A percentile compares a stretch with the other conserved stretches of the same genome.
These are phyloP conservation scores for Plasmodium cynomolgi DNA, from an alignment of 169 alveolate genomes.

Conservation along the genomic window DNA sequence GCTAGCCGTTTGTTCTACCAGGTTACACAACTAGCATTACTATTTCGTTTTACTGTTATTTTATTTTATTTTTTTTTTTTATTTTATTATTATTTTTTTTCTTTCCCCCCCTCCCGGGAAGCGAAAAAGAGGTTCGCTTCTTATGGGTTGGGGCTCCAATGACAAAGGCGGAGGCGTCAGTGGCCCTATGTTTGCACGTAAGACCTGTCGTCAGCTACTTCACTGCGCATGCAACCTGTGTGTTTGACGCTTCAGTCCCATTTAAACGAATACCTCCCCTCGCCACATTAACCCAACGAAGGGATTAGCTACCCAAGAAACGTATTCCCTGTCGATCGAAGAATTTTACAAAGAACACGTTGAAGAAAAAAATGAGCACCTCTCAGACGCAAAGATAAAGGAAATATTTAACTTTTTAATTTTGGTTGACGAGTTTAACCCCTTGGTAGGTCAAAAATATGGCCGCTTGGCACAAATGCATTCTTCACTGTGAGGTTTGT, in stretches of 20 bases:
- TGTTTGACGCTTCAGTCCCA: background rate
- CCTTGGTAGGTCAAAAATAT: slow-evolving; percentile 34
- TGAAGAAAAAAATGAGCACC: background rate
- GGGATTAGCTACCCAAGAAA: slow-evolving; percentile 73
- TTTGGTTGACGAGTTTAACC: slow-evolving; percentile 57
- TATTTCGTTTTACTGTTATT: background rate
- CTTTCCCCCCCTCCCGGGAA: background rate
- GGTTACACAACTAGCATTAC: background rate
- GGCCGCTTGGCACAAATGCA: background rate
- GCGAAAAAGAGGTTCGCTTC: slow-evolving; percentile 72
- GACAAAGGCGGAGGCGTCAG: slow-evolving; percentile 34
- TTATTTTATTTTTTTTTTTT: background rate
- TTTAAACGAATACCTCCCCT: background rate
- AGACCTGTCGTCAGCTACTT: background rate
- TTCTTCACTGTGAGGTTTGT: background rate
- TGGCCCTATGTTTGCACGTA: slow-evolving; percentile 62
- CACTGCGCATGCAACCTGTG: background rate
- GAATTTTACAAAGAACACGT: background rate
- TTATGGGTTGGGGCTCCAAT: slow-evolving; percentile 69
- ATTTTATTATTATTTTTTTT: no score
- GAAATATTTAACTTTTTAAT: slow-evolving; percentile 59
- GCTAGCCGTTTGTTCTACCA: background rate
- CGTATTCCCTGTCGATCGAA: slow-evolving; percentile 39
- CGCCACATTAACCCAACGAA: background rate
- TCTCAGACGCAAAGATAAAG: slow-evolving; percentile 11